These are phyloP conservation scores for Alternaria sp. DNA, from an alignment of 2,329 filamentous ascomycete genomes.

Conservation along the genomic window DNA sequence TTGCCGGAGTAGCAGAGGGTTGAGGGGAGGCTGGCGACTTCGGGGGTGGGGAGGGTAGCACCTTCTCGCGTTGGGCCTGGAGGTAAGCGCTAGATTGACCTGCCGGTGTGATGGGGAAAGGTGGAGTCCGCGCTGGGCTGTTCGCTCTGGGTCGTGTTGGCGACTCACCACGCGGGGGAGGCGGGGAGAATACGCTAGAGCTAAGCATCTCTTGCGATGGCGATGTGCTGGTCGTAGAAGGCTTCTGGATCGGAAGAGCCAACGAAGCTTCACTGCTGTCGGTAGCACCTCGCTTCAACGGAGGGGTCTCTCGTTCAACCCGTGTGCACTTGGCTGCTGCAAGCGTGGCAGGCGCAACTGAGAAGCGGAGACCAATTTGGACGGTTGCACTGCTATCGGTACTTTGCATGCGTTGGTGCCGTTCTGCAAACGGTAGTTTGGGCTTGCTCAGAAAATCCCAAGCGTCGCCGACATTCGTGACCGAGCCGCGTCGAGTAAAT, in stretches of 20 bases:
- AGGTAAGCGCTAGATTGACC: conserved; percentile 42
- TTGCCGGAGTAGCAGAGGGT: conserved; percentile 10
- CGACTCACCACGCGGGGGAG: conserved; percentile 22
- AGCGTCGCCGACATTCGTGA: conserved; percentile 48
- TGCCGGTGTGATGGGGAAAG: conserved; percentile 34
- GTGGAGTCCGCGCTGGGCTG: conserved; percentile 33
- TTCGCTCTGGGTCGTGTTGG: conserved; percentile 20
- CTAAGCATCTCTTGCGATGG: conserved; percentile 23
- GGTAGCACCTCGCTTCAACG: conserved; percentile 31
- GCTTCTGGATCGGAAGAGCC: conserved; percentile 41
- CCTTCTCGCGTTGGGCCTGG: conserved; percentile 43
- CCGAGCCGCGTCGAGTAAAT: conserved; percentile 42
- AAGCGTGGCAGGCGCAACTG: conserved; percentile 52
- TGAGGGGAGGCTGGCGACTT: conserved; percentile 14
- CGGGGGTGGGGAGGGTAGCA: conserved; percentile 40
- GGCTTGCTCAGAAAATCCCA: conserved; percentile 47
- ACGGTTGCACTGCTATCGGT: conserved; percentile 71
- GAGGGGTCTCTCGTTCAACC: conserved; percentile 25
- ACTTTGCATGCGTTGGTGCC: conserved; percentile 65
- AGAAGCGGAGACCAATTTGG: conserved; percentile 73
- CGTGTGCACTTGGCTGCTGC: conserved; percentile 39
- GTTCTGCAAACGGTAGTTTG: conserved; percentile 48
- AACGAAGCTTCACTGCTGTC: conserved; percentile 37
- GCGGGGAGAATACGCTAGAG: conserved; percentile 28
- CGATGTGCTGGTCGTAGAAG: conserved; percentile 19